phyloP scores from a whole-genome alignment of 768 basidiomycete species.

The Podaxis pistillaris region DNA sequence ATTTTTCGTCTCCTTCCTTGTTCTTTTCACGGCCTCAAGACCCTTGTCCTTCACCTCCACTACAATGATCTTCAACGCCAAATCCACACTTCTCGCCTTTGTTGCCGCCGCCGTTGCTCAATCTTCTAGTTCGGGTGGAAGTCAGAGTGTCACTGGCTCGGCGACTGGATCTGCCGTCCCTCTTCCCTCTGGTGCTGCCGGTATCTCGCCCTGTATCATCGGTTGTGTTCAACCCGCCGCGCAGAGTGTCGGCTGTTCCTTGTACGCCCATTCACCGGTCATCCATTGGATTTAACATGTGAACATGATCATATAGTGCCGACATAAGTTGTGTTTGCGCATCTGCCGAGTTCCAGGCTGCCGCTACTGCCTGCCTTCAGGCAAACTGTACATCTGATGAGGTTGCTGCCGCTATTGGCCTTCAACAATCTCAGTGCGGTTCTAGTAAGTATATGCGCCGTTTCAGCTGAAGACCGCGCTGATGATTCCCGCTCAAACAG shows the following conservation, averaged over 20 bases:
- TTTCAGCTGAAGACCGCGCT: background rate
- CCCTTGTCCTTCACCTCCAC: no score
- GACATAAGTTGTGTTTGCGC: slow-evolving; percentile 22
- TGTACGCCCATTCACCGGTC: slow-evolving; percentile 16
- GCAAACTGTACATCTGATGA: slow-evolving; percentile 20
- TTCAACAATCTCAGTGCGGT: slow-evolving; percentile 21
- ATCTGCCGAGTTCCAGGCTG: slow-evolving; percentile 22
- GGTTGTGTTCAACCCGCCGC: slow-evolving; percentile 22
- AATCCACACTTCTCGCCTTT: slow-evolving; percentile 1
- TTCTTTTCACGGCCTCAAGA: background rate
- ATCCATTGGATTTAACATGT: background rate
- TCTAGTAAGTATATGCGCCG: slow-evolving; percentile 15
- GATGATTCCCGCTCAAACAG: slow-evolving; percentile 17
- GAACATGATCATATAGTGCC: slow-evolving; percentile 13
- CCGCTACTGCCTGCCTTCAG: slow-evolving; percentile 21
- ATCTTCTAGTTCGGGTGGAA: background rate
- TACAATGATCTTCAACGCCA: slow-evolving; percentile 4
- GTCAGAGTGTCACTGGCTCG: background rate
- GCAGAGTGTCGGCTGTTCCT: slow-evolving; percentile 14
- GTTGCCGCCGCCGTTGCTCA: slow-evolving; percentile 1
- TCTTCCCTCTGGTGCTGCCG: slow-evolving; percentile 7
- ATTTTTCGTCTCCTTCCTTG: background rate
- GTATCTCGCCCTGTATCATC: slow-evolving; percentile 21
- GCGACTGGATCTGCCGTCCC: background rate
- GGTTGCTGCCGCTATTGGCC: slow-evolving; percentile 17